These are phyloP conservation scores for Leishmania major DNA, from an alignment of 208 protist species.

Conservation along the genomic window DNA sequence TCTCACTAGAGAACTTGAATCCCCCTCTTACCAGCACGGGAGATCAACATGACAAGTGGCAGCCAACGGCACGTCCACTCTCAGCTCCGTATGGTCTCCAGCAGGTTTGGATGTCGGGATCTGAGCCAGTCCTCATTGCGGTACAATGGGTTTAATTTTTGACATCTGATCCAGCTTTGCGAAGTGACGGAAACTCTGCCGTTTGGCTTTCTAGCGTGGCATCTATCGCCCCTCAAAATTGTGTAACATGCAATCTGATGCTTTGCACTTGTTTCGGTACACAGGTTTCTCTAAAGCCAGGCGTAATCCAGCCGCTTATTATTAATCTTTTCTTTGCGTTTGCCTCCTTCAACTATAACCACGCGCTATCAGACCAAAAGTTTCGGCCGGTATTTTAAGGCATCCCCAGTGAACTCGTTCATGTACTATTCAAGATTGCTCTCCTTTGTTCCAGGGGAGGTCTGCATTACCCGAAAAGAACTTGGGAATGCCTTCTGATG, in stretches of 20 bases:
- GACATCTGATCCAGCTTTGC: background rate
- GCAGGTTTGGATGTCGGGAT: background rate
- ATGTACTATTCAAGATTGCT: background rate
- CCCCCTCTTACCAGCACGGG: background rate
- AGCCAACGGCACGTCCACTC: background rate
- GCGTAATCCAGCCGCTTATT: background rate
- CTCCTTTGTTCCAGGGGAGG: background rate
- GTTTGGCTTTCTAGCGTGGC: background rate
- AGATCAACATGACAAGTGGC: background rate
- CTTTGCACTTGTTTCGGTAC: background rate
- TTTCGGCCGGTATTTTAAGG: no score
- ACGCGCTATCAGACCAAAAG: background rate
- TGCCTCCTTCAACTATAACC: background rate
- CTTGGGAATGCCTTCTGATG: background rate
- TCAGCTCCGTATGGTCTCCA: no score
- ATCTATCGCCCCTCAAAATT: background rate
- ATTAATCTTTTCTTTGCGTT: background rate
- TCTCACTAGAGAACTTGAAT: background rate
- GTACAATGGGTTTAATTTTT: background rate
- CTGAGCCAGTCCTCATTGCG: background rate
- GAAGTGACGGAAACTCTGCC: background rate
- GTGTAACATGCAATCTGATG: background rate
- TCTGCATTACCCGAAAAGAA: no score
- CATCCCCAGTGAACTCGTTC: background rate
- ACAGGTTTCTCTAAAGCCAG: no score